Base-by-base conservation (phyloP, 371 early-diverging fungal genomes). In the Gilbertella persicaria region DNA sequence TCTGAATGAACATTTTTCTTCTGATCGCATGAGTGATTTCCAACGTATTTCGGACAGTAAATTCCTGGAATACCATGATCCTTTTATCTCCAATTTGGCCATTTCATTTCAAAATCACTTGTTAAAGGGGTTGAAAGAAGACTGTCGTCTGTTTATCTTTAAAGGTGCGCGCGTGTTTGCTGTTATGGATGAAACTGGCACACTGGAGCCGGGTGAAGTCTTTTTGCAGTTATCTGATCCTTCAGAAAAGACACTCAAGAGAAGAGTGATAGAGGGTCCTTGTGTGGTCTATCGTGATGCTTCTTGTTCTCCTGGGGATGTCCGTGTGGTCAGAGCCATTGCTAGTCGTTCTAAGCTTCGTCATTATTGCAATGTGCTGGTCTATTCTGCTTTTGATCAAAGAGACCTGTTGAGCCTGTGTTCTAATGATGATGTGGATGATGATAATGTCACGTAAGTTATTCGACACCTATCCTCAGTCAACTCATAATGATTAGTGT, bases 361-460 rank as follows among this genome's bases (percentile, higher is more conserved):
- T 4, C 83, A 89, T 53, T 57, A 90, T 24, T 49, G 70, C 4
- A 84, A 93, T 55, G 89, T 90, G 3, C 68, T 95, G 4, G 91
- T 92, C 0, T 93, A 92, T 60, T 78, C 86, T n/a, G 71, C 81
- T 28, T 65, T 75, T 36, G 93, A 93, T 0, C 17, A 60, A 0
- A 71, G 89, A 13, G 86, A 86, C 23, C 55, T 90, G 12, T 87
- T 91, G 5, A 87, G 84, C 53, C 72, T 79, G 76, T 83, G 87
- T 47, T 78, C 86, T 14, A 92, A 93, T 14, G 89, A 89, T 2
- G 92, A 92, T 61, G 64, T 90, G 1, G 93, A 91, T 55, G 90
- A 91, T 5, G 93, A 93, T 67, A 76, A 82, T 9, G 83, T 74
- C 44, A 76, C 66, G 66, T 69, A 61, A 64, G 49, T 50, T n/a